Percentiles rank a stretch among this genome's conserved stretches.
phyloP scores from a whole-genome alignment of 768 basidiomycete species.

The Nidula microcarpa region DNA sequence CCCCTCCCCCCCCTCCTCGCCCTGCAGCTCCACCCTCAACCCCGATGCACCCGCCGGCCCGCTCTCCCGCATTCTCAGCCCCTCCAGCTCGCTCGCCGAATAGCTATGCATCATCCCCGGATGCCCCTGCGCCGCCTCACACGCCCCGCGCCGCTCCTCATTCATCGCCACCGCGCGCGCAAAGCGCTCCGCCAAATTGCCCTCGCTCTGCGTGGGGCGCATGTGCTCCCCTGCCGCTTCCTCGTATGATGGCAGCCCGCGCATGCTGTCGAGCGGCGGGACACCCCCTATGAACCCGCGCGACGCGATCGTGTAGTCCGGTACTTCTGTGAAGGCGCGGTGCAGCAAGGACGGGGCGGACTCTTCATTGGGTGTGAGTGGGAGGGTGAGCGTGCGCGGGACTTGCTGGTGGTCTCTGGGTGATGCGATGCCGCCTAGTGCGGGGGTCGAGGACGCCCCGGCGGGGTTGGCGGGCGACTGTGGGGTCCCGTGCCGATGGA shows the following conservation, averaged over 20 bases:
- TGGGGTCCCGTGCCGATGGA: neutral
- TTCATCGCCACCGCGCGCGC: neutral
- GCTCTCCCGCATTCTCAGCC: too few relatives aligned
- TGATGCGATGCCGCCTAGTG: neutral
- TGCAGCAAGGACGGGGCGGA: slow-evolving; percentile 39
- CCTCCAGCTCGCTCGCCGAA: too few relatives aligned
- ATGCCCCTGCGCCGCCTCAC: too few relatives aligned
- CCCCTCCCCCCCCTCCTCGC: too few relatives aligned
- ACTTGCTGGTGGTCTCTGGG: neutral
- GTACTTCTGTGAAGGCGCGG: slow-evolving; percentile 73
- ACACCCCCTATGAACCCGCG: slow-evolving; percentile 90
- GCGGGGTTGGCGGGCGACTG: neutral
- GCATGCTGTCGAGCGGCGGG: slow-evolving; percentile 74
- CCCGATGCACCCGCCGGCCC: too few relatives aligned
- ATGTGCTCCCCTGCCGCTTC: slow-evolving; percentile 40
- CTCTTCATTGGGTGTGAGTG: slow-evolving; percentile 7
- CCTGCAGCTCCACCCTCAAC: too few relatives aligned
- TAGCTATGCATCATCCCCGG: too few relatives aligned
- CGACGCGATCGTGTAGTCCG: slow-evolving; percentile 81
- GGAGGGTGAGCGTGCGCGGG: neutral
- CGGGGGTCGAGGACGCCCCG: neutral
- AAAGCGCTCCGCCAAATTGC: slow-evolving; percentile 14
- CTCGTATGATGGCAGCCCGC: slow-evolving; percentile 84
- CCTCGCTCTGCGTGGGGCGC: slow-evolving; percentile 15
- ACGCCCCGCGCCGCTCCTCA: neutral